phyloP scores from a whole-genome alignment of 2,329 filamentous ascomycete species.

The Sporothrix phasma region DNA sequence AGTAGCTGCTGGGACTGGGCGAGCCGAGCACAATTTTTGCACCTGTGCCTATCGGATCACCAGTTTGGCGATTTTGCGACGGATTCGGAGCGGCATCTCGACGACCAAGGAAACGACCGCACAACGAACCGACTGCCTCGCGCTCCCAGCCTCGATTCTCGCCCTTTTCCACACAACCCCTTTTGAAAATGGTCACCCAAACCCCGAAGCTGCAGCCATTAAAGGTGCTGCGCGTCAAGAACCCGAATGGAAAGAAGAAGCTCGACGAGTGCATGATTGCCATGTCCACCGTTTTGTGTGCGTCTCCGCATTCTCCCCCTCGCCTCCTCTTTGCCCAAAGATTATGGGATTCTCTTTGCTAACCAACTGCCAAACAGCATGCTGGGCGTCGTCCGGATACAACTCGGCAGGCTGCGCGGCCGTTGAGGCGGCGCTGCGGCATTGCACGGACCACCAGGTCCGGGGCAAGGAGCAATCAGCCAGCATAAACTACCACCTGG shows the following conservation, averaged over 20 bases:
- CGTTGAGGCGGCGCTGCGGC: conserved; percentile 50
- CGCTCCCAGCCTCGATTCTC: conserved; percentile 23
- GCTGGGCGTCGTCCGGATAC: conserved; percentile 74
- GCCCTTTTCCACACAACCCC: conserved; percentile 22
- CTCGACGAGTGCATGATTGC: conserved; percentile 45
- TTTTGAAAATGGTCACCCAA: conserved; percentile 29
- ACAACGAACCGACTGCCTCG: neutral
- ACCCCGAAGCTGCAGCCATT: conserved; percentile 50
- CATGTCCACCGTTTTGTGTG: conserved; percentile 50
- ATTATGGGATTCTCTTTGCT: no score
- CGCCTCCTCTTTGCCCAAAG: accelerated
- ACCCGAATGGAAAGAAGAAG: conserved; percentile 36
- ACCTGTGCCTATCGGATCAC: neutral
- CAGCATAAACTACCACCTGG: conserved; percentile 89
- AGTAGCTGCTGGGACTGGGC: neutral
- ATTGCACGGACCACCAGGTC: conserved; percentile 71
- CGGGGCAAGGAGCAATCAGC: conserved; percentile 43
- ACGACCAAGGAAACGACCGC: neutral
- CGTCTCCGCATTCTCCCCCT: conserved; percentile 18
- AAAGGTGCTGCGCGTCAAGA: conserved; percentile 43
- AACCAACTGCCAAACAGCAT: conserved; percentile 43
- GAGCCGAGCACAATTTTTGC: conserved; percentile 7
- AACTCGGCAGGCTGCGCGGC: conserved; percentile 48
- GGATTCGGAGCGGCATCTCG: neutral
- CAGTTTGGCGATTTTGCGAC: neutral